Conservation (phyloP, 2,329 filamentous ascomycete species). For the Teratosphaeria nubilosa region DNA sequence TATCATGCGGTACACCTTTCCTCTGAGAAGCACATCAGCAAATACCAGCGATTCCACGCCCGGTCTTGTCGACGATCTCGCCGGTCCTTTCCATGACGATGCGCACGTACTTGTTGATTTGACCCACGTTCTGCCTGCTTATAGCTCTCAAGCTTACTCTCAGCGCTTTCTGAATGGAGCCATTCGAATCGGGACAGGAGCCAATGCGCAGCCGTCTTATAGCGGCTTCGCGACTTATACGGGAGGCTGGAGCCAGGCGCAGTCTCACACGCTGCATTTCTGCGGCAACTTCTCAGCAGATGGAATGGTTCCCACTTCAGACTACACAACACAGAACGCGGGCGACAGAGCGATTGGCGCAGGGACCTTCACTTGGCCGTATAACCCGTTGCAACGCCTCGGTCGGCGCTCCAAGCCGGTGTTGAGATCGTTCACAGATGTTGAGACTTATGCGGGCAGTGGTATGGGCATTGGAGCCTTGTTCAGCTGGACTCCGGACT, state of each 20-base stretch:
- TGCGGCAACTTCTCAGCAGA: background rate
- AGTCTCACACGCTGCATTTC: background rate
- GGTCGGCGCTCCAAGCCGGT: background rate
- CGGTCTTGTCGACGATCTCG: background rate
- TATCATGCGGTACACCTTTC: slow-evolving; percentile 51
- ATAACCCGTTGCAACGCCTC: background rate
- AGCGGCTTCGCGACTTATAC: background rate
- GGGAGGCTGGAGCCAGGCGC: background rate
- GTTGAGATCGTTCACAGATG: slow-evolving; percentile 4
- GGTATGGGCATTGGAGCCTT: slow-evolving; percentile 14
- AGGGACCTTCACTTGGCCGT: background rate
- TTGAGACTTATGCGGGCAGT: slow-evolving; percentile 22
- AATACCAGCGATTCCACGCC: background rate
- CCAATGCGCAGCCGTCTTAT: background rate
- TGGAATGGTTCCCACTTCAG: background rate
- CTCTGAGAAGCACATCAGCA: slow-evolving; percentile 13
- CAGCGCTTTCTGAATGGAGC: slow-evolving; percentile 30
- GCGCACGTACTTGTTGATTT: background rate
- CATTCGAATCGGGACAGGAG: background rate
- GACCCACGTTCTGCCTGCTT: slow-evolving; percentile 31
- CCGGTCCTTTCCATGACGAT: background rate
- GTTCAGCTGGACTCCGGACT: slow-evolving; percentile 32
- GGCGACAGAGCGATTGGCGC: background rate
- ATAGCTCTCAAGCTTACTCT: slow-evolving; percentile 49
- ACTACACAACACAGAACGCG: background rate